A percentile compares a stretch with the other conserved stretches of the same genome.
These are phyloP conservation scores for Barnettozyma sucrosica DNA, from an alignment of 805 yeast species.

Conservation along the genomic window DNA sequence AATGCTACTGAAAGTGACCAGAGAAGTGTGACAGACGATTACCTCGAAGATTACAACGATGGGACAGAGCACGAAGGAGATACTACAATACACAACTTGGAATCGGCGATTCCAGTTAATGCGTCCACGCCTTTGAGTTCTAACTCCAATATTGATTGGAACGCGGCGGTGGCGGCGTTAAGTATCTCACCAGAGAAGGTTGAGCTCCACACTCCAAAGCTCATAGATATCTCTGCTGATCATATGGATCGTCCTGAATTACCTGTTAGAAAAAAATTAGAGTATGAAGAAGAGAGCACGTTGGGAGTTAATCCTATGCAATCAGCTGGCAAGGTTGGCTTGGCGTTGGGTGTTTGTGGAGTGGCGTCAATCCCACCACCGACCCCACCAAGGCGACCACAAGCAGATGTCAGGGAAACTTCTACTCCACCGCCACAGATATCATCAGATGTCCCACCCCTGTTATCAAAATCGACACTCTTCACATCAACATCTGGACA, in stretches of 20 bases:
- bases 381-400: constrained; percentile 2
- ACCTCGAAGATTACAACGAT: not conserved
- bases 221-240: not conserved
- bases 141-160: constrained; percentile 19
- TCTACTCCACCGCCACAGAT: not conserved
- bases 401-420: not conserved
- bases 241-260: not conserved
- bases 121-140: constrained; percentile 10
- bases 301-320: not conserved
- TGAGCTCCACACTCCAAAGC: constrained; percentile 3
- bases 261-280: not conserved
- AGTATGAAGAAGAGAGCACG: not conserved
- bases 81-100: not conserved
- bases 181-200: constrained; percentile 6
- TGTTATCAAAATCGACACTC: not conserved
- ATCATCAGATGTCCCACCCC: not conserved
- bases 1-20: not conserved
- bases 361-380: not conserved
- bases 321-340: not conserved
- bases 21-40: not conserved
- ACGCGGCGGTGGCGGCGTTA: constrained; percentile 20
- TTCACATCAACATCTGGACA: not conserved
- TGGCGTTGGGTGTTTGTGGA: not conserved
- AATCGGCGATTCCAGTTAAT: not conserved
- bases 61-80: not conserved